Base-by-base conservation (phyloP, 345 rosid genomes). In the Ceriops tagal region DNA sequence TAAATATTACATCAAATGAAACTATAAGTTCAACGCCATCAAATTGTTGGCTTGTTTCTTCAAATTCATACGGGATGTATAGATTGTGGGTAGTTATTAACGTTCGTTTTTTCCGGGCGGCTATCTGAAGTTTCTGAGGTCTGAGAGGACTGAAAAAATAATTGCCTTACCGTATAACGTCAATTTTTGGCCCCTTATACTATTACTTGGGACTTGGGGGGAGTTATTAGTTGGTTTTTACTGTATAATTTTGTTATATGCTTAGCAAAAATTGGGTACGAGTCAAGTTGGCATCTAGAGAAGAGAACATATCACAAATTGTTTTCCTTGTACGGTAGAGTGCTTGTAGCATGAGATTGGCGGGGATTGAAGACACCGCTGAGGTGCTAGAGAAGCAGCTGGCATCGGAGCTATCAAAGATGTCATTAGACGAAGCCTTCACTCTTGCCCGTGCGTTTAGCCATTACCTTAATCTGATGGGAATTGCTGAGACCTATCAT, bases 401-500 rank as follows among this genome's bases (percentile, higher is more conserved):
- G 62, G 92, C 95, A 4, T 55, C 65, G 32, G 95, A 91, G 71
- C 87, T 93, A 79, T 93, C 98, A 19, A 74, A 83, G 58, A 85
- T 91, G 97, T 81, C 95, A 37, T 64, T 93, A 3, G 98, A 91
- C 76, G 98, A 89, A 79, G 96, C 97, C 46, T 79, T 91, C 69
- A 88, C 83, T 15, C 79, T 89, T 35, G 97, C 97, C 75, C 97
- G 98, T 57, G 88, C 95, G n/a, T 91, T 84, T 73, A 88, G 95
- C 76, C 98, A 93, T 83, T 88, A 85, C 78, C 98, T 93, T 53
- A 93, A 86, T 79, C 74, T 93, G 72, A 93, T 89, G 98, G 88
- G 97, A 59, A 87, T 91, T 70, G 97, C 97, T 6, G 98, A 93
- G 76, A 91, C 97, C 55, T 96, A 93, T 79, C 98, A 89, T 78